Evolutionary conservation across 2,329 filamentous ascomycete species (phyloP), one percentile per base, ranked within the genome.

Genomic region (Exutisphaerella laricina): DNA sequence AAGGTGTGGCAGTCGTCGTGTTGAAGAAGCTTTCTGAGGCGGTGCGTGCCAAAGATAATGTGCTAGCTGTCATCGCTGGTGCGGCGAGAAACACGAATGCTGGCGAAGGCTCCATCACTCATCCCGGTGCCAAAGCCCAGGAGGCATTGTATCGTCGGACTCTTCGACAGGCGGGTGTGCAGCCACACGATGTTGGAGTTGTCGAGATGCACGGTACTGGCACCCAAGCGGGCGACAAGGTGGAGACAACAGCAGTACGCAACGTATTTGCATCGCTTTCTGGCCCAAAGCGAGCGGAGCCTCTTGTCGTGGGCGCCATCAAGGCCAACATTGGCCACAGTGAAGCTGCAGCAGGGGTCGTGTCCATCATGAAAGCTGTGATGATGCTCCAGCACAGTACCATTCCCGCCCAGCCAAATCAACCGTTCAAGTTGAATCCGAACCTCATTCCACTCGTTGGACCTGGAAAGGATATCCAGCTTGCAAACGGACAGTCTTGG

Each of bases 21-120:
- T 29, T 61, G 21, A 65, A 65, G 46, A 42, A 55, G 5, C 42
- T 63, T 3, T 48, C 57, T 7, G 60, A 61, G 34, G 62, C 61
- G 10, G 32, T 56, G 3, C 45, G 51, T 3, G 59, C 63, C 33
- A 53, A 57, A n/a, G 60, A 64, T 34, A 49, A 54, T 10, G 59
- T 62, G 14, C 49, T 53, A 10, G 58, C 42, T 12, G 46, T 54
- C 14, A 57, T 62, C 28, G 32, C 41, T 13, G 52, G 41, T 3
- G 41, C 53, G 7, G 47, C 32, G 2, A 56, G 49, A 2, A 61
- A 58, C 25, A 51, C 59, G 26, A 53, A 45, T n/a, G 56, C 49
- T 9, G 36, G 56, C 9, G 41, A 53, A 2, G 39, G 49, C 4
- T 57, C 58, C 1, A 59, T 63, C 23, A 59, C 58, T 6, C 50